Evolutionary conservation across 495 filamentous ascomycete species (phyloP).

Genomic region (Talaromyces ruber): DNA sequence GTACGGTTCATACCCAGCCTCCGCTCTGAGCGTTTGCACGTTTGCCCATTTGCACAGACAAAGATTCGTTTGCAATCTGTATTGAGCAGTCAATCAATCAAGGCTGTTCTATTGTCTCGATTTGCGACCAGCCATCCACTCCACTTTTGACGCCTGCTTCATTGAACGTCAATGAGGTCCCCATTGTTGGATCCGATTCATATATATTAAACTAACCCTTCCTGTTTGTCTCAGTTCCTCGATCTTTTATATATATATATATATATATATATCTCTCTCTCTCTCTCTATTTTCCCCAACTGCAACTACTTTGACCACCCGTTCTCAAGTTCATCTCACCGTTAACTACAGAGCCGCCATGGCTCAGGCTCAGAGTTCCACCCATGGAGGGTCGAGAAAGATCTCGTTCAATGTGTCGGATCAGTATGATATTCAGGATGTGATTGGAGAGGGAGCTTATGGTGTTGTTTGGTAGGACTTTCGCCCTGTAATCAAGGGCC

Average conservation of each 20-base stretch:
- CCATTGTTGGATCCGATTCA: not conserved
- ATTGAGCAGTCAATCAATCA: not conserved
- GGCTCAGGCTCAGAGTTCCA: slow-evolving; percentile 36
- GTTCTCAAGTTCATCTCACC: not conserved
- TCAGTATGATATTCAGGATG: slow-evolving; percentile 99
- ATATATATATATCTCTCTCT: too few relatives aligned
- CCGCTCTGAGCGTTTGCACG: not conserved
- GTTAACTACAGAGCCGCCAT: slow-evolving; percentile 16
- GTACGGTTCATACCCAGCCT: not conserved
- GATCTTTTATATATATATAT: not conserved
- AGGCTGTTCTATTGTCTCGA: not conserved
- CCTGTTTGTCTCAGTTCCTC: not conserved
- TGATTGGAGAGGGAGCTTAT: slow-evolving; percentile 97
- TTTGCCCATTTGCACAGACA: not conserved
- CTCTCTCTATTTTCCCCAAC: not conserved
- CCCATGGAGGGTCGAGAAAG: slow-evolving; percentile 67
- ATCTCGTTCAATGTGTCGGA: slow-evolving; percentile 99
- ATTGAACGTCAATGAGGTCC: not conserved
- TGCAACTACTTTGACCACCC: not conserved
- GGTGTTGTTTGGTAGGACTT: slow-evolving; percentile 89
- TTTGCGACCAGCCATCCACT: not conserved
- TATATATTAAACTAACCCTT: not conserved
- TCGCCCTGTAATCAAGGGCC: not conserved
- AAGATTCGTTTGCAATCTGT: not conserved
- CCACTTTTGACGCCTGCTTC: not conserved